Base-by-base conservation (phyloP, 257 asterid genomes). In the Ilex aquifolium region DNA sequence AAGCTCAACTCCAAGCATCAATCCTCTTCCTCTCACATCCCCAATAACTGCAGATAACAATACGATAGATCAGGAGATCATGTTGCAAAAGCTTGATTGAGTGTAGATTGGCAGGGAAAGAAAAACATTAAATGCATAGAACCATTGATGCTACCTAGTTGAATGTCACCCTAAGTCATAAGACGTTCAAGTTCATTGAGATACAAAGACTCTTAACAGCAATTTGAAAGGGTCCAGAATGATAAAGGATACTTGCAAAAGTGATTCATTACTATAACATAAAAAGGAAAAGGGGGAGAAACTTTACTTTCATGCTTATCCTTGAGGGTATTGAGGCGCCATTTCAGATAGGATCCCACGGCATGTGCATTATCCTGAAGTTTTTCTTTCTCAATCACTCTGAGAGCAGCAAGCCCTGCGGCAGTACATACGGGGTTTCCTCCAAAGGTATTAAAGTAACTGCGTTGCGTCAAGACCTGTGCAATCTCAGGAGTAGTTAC, bases 361-460 rank as follows among this genome's bases (percentile, higher is more conserved):
- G 62, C 71, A 53, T 60, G 83, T 44, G 96, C 94, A 65, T 88
- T 88, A 62, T 79, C 87, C 65, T 88, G 96, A 56, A 88, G 91
- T 15, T 78, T 85, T 66, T 83, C 91, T 54, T 61, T 75, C 67
- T 85, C 83, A 32, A 85, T 81, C 72, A 88, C 95, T 48, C 65
- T 17, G 13, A 88, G 94, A 36, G 85, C 95, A 3, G 94, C 94
- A 29, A 72, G 81, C 36, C 96, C 94, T 21, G 96, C 85, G 3
- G 91, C 81, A 3, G 87, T 79, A 60, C 94, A 79, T 31, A 88
- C 91, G 5, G 95, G 95, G 61, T 88, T 85, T 29, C 95, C 94
- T 65, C 94, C 96, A 14, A 88, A 88, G 5, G 91, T 83, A 73
- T 88, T 88, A 81, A 85, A 85, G 84, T 88, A 87, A 73, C 82